Conservation (phyloP, 441 rosid species). For the Populus trichocarpa region DNA sequence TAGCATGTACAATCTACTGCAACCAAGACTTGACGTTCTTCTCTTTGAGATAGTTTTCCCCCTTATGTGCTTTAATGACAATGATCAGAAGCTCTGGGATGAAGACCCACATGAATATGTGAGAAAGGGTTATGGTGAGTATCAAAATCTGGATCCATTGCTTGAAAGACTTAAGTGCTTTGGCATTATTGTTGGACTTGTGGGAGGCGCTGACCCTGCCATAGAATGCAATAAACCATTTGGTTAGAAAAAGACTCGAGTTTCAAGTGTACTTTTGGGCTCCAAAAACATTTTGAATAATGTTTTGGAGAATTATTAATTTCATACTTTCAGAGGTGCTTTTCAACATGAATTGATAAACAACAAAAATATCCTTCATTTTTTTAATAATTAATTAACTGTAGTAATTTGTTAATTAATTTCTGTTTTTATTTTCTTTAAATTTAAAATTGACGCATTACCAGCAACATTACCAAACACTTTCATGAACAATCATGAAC, state of each 20-base stretch:
- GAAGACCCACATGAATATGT: slow-evolving; percentile 99
- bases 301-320: not conserved
- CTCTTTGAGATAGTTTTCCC: slow-evolving; percentile 94
- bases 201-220: not conserved
- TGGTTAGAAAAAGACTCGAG: not conserved
- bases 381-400: no score
- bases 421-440: no score
- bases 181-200: not conserved
- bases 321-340: not conserved
- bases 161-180: slow-evolving; percentile 9
- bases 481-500: not conserved
- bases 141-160: slow-evolving; percentile 9
- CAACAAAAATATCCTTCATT: not conserved
- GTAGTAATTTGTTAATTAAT: no score
- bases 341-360: not conserved
- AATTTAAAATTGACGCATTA: no score
- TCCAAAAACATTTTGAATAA: not conserved
- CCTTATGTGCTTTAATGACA: slow-evolving; percentile 93
- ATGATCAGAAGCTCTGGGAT: slow-evolving; percentile 99
- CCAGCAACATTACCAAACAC: not conserved
- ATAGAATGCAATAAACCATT: not conserved
- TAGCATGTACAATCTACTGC: slow-evolving; percentile 80
- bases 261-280: not conserved
- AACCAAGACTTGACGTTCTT: slow-evolving; percentile 81
- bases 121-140: slow-evolving; percentile 98